phyloP scores from a whole-genome alignment of 2,329 filamentous ascomycete genomes.

The Fusarium pseudocircinatum region DNA sequence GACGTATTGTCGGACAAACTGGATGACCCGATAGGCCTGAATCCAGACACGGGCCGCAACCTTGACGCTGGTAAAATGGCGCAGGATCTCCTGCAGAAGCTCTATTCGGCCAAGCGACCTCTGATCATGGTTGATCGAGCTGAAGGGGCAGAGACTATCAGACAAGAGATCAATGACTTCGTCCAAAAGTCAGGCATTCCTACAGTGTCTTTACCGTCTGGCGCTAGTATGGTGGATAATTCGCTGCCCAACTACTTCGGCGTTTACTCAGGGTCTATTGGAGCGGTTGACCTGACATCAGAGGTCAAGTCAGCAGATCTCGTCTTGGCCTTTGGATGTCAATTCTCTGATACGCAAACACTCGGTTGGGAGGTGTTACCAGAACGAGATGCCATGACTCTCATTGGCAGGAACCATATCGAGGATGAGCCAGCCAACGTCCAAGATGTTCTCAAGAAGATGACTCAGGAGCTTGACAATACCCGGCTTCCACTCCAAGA shows the following conservation, averaged over 20 bases:
- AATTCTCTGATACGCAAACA: constrained; percentile 20
- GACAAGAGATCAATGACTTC: neutral
- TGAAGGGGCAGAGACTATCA: neutral
- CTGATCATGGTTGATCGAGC: neutral
- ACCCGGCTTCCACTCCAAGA: neutral
- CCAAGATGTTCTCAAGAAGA: neutral
- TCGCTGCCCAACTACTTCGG: constrained; percentile 6
- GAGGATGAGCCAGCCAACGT: neutral
- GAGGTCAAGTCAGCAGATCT: constrained; percentile 1
- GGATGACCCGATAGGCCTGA: neutral
- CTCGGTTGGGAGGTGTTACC: constrained; percentile 7
- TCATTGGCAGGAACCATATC: neutral
- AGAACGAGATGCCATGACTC: neutral
- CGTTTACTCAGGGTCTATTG: neutral
- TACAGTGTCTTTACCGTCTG: neutral
- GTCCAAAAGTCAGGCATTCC: neutral
- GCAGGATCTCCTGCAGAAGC: neutral
- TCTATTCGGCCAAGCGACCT: neutral
- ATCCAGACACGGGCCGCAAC: fast-evolving
- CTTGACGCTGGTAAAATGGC: neutral
- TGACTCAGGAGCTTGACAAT: fast-evolving
- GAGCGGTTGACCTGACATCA: neutral
- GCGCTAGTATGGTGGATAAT: neutral
- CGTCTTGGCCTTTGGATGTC: constrained; percentile 14
- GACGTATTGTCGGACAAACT: neutral